Evolutionary conservation across 2,329 filamentous ascomycete species (phyloP).

Genomic region (Penicillium sp.): DNA sequence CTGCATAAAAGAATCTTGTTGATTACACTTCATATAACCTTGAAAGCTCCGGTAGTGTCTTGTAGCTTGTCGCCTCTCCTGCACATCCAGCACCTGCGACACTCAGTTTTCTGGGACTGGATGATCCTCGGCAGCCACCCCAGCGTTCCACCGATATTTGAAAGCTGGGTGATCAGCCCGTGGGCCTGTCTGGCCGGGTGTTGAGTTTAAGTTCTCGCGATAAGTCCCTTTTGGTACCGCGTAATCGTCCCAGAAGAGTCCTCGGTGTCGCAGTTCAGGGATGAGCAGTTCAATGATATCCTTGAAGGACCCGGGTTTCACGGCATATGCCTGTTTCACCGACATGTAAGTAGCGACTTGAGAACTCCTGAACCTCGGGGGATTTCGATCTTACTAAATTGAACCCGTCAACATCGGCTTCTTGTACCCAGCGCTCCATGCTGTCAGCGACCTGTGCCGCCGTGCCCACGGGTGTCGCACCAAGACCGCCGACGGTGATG

Average conservation of each 20-base stretch:
- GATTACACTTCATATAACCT: not conserved
- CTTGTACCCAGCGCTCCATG: slow-evolving; percentile 66
- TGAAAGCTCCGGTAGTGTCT: not conserved
- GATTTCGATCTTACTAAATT: slow-evolving; percentile 59
- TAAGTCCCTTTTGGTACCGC: slow-evolving; percentile 39
- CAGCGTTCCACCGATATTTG: slow-evolving; percentile 41
- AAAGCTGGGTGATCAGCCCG: slow-evolving; percentile 38
- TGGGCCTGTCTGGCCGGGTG: slow-evolving; percentile 36
- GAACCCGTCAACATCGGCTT: slow-evolving; percentile 73
- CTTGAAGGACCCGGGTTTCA: slow-evolving; percentile 68
- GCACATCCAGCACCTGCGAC: too few relatives aligned
- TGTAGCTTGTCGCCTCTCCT: not conserved
- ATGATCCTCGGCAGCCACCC: slow-evolving; percentile 34
- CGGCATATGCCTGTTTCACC: slow-evolving; percentile 56
- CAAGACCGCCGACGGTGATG: slow-evolving; percentile 67
- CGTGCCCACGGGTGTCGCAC: slow-evolving; percentile 65
- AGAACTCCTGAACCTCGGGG: not conserved
- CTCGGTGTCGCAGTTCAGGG: slow-evolving; percentile 62
- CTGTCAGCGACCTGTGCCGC: slow-evolving; percentile 65
- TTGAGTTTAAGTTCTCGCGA: slow-evolving; percentile 41
- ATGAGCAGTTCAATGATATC: slow-evolving; percentile 67
- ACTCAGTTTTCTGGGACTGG: slow-evolving; percentile 30
- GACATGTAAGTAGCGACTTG: not conserved
- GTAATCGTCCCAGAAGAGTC: slow-evolving; percentile 47
- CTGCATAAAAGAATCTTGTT: slow-evolving; percentile 16